These are phyloP conservation scores for Lasiosphaeriaceae sp. DNA, from an alignment of 495 filamentous ascomycete species.

Conservation along the genomic window DNA sequence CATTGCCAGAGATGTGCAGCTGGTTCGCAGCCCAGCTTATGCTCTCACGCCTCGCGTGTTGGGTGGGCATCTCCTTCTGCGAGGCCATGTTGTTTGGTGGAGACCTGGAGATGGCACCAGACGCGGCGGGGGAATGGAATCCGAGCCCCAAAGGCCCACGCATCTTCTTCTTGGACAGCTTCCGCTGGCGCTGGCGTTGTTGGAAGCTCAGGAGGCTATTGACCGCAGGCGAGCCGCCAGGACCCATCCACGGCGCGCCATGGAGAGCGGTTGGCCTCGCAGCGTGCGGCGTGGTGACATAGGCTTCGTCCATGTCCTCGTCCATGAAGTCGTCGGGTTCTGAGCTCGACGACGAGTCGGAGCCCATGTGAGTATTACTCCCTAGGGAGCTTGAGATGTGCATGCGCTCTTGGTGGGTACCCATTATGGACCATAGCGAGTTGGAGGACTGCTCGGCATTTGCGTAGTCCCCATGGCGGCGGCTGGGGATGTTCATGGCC, in stretches of 20 bases:
- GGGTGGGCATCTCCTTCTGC: constrained; percentile 32
- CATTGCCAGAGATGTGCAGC: constrained; percentile 72
- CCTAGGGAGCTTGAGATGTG: constrained; percentile 80
- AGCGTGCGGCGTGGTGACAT: constrained; percentile 65
- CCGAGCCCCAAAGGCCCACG: constrained; percentile 34
- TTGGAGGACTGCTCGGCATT: constrained; percentile 34
- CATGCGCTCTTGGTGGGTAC: constrained; percentile 60
- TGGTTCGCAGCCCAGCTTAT: constrained; percentile 84
- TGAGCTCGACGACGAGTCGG: constrained; percentile 73
- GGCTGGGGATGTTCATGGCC: constrained; percentile 70
- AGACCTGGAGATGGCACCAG: constrained; percentile 35
- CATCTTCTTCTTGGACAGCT: constrained; percentile 40
- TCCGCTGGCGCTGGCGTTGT: constrained; percentile 66
- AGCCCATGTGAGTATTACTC: constrained; percentile 73
- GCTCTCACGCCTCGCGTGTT: constrained; percentile 69
- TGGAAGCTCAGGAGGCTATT: constrained; percentile 75
- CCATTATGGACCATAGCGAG: constrained; percentile 47
- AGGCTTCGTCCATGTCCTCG: constrained; percentile 74
- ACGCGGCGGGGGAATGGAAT: constrained; percentile 30
- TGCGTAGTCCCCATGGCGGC: constrained; percentile 33
- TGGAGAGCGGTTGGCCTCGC: constrained; percentile 42
- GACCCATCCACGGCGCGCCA: constrained; percentile 45
- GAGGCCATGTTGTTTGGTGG: constrained; percentile 31
- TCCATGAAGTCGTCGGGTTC: constrained; percentile 78
- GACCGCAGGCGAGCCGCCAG: constrained; percentile 58